Evolutionary conservation across 495 filamentous ascomycete genomes (phyloP), one percentile per base, ranked within the genome.

Genomic region (Xylaria venustula): DNA sequence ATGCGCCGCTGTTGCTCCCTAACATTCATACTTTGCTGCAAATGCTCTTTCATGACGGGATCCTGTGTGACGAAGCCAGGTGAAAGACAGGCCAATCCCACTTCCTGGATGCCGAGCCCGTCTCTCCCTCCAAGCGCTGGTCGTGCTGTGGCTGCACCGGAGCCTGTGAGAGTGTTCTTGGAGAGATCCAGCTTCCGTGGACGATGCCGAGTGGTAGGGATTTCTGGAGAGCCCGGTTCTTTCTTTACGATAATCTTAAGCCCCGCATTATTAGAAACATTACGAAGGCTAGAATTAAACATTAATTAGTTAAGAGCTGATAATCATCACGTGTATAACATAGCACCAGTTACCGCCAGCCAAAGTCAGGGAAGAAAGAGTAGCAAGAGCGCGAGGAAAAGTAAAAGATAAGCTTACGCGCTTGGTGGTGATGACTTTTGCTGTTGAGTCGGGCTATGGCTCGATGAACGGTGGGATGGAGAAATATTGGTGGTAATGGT

Each of bases 51-150:
- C 92, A 96, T 96, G 12, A 88, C 82, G n/a, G 94, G 94, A 75
- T 98, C 93, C 64, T 97, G 88, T 1, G 94, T 97, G 49, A 92
- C 87, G 71, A 98, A 98, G 25, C 94, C 94, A 0, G 94, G 94
- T 14, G 93, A 97, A 51, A 98, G 79, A 67, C 94, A 98, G 22
- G 93, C 93, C 58, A 98, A 82, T 44, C 94, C 94, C 14, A 98
- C 91, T 70, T 96, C 88, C 67, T 97, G 92, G 76, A 97, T 93
- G 19, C 75, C 88, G 15, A 93, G 76, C 9, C 88, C 88, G 61
- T 93, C 90, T 50, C 88, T 86, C 28, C 88, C 87, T 6, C 91
- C 94, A 75, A 96, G 81, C 23, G 69, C 69, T 25, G 89, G 92
- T 22, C 88, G 86, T 40, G 84, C 91, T 2, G 88, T 68, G 80